These are phyloP conservation scores for Giardia duodenalis DNA, from an alignment of 208 protist species.

Conservation along the genomic window DNA sequence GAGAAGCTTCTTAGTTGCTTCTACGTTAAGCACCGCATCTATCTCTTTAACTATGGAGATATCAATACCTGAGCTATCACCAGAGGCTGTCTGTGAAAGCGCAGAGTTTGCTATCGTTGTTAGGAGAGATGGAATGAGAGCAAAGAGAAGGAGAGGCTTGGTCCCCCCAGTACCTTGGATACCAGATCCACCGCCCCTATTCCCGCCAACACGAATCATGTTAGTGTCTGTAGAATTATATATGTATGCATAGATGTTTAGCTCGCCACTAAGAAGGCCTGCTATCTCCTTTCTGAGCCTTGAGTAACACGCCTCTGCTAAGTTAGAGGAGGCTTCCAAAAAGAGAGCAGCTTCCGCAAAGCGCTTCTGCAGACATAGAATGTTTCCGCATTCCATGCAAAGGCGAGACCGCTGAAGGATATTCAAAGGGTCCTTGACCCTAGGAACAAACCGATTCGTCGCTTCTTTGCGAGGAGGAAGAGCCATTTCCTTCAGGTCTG, in stretches of 20 bases:
- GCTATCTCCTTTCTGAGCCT: constrained; percentile 1
- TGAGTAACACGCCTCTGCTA: background rate
- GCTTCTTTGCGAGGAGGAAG: background rate
- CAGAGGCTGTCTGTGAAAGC: background rate
- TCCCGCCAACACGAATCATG: background rate
- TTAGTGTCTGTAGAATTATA: background rate
- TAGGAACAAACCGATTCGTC: background rate
- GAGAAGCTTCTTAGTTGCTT: background rate
- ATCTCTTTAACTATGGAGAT: constrained; percentile 1
- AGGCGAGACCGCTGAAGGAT: constrained; percentile 8
- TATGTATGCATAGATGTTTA: background rate
- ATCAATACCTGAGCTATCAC: background rate
- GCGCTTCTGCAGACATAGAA: background rate
- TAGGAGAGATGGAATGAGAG: background rate
- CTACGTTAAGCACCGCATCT: background rate
- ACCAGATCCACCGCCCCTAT: background rate
- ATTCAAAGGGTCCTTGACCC: constrained; percentile 4
- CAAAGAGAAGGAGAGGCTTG: background rate
- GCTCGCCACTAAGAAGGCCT: background rate
- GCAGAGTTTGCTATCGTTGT: too few species aligned
- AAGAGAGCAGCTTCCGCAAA: constrained; percentile 16
- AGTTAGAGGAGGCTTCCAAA: constrained; percentile 8
- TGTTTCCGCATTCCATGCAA: constrained; percentile 5
- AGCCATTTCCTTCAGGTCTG: background rate
- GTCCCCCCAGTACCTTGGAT: too few species aligned